Evolutionary conservation across 768 basidiomycete species (phyloP).

Genomic region (Suillus plorans): DNA sequence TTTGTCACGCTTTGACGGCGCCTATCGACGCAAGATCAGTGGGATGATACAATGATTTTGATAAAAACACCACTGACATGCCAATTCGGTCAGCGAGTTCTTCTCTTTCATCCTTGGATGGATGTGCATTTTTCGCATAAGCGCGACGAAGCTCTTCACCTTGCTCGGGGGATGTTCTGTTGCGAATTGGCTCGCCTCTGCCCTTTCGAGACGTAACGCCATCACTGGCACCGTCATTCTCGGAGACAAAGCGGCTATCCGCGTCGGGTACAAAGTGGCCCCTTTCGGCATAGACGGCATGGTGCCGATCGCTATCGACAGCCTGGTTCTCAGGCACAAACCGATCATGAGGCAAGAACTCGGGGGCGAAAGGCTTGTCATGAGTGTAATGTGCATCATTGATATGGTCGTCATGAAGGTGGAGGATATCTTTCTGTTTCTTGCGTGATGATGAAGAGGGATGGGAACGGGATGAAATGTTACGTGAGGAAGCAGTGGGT

Average conservation of each 20-base stretch:
- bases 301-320: constrained; percentile 23
- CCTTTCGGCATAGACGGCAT: constrained; percentile 40
- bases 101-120: constrained; percentile 65
- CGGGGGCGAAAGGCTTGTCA: constrained; percentile 32
- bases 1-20: constrained; percentile 78
- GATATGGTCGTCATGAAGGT: constrained; percentile 24
- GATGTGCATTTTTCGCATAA: constrained; percentile 65
- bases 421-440: constrained; percentile 22
- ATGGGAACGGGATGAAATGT: constrained; percentile 25
- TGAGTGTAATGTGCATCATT: constrained; percentile 20
- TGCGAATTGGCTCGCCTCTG: constrained; percentile 40
- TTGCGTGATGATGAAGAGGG: constrained; percentile 22
- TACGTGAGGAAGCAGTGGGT: constrained; percentile 20
- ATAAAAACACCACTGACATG: constrained; percentile 54
- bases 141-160: constrained; percentile 67
- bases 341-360: constrained; percentile 29
- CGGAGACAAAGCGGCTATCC: constrained; percentile 50
- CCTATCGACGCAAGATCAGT: constrained; percentile 43
- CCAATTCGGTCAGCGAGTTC: constrained; percentile 66
- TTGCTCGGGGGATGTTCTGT: constrained; percentile 63
- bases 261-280: constrained; percentile 50
- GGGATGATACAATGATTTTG: constrained; percentile 11
- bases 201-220: constrained; percentile 29
- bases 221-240: constrained; percentile 39
- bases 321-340: constrained; percentile 34